Evolutionary conservation across 768 basidiomycete genomes (phyloP).

Genomic region (Rhizopogon vinicolor): DNA sequence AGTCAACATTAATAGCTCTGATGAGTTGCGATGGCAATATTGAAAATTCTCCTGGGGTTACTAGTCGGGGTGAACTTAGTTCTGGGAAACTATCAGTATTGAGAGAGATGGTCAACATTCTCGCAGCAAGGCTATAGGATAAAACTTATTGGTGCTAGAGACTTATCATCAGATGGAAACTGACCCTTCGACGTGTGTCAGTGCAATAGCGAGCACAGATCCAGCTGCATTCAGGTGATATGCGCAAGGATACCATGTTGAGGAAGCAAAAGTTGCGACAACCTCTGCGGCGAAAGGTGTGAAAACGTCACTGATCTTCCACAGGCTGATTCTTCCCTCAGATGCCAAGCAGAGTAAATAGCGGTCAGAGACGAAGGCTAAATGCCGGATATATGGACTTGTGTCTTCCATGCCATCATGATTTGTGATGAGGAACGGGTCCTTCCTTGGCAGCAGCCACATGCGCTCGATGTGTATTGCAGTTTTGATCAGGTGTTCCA

Average conservation of each 20-base stretch:
- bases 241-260: neutral
- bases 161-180: neutral
- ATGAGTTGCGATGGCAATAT: conserved; percentile 17
- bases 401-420: neutral
- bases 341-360: conserved; percentile 16
- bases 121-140: neutral
- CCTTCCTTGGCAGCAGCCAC: conserved; percentile 13
- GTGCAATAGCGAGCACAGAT: conserved; percentile 15
- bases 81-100: neutral
- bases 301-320: conserved; percentile 7
- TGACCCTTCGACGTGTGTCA: conserved; percentile 8
- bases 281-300: neutral
- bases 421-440: neutral
- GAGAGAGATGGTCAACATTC: conserved; percentile 2
- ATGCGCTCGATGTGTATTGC: conserved; percentile 11
- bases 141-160: neutral
- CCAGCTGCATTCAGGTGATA: neutral
- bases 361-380: conserved; percentile 16
- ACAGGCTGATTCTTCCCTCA: conserved; percentile 8
- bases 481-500: conserved; percentile 10
- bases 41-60: conserved; percentile 11
- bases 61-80: neutral
- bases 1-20: conserved; percentile 30
- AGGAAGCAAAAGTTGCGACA: neutral
- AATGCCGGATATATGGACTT: neutral